These are phyloP conservation scores for Ilex aquifolium DNA, from an alignment of 257 asterid genomes.

Conservation along the genomic window DNA sequence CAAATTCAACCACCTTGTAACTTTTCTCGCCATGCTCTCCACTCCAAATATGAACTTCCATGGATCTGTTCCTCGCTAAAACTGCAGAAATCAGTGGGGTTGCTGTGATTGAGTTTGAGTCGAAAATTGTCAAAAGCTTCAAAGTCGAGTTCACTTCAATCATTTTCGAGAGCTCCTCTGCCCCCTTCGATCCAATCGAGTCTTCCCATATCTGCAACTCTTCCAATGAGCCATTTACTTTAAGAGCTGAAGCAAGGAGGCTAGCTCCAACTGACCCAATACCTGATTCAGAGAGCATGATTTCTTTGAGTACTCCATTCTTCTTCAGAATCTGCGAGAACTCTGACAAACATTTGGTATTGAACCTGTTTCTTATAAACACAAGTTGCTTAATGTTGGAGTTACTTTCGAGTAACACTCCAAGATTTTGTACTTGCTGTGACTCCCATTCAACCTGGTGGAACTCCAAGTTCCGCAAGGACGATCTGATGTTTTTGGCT, in stretches of 20 bases:
- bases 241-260: constrained; percentile 51
- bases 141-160: constrained; percentile 79
- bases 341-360: constrained; percentile 40
- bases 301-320: constrained; percentile 39
- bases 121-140: constrained; percentile 49
- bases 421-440: constrained; percentile 33
- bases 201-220: constrained; percentile 79
- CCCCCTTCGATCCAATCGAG: constrained; percentile 68
- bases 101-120: constrained; percentile 40
- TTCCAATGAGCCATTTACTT: constrained; percentile 43
- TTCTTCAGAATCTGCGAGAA: constrained; percentile 35
- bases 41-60: constrained; percentile 76
- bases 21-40: constrained; percentile 23
- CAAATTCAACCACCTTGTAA: constrained; percentile 56
- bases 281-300: constrained; percentile 54
- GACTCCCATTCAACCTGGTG: constrained; percentile 58
- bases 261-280: constrained; percentile 62
- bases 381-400: constrained; percentile 32
- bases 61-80: constrained; percentile 62
- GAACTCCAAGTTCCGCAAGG: constrained; percentile 54
- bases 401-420: constrained; percentile 28
- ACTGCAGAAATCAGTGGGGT: constrained; percentile 74
- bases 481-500: constrained; percentile 5
- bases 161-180: constrained; percentile 80
- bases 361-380: constrained; percentile 50